Evolutionary conservation across 2,329 filamentous ascomycete species (phyloP).

Genomic region (Verticillium longisporum): DNA sequence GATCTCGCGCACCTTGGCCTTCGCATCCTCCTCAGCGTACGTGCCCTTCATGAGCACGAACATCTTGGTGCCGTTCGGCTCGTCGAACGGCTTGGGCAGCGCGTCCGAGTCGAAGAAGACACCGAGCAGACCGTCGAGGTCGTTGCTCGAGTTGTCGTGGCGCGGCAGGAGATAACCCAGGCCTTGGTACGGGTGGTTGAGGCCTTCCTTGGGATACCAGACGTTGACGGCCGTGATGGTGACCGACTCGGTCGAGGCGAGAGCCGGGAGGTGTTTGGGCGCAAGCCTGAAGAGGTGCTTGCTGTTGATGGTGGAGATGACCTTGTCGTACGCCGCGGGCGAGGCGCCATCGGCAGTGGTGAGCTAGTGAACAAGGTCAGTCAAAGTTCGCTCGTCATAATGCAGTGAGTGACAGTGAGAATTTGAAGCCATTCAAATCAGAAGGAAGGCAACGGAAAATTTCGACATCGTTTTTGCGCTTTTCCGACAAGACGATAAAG

Average conservation of each 20-base stretch:
- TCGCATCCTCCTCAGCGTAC: conserved; percentile 61
- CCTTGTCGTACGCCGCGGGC: conserved; percentile 40
- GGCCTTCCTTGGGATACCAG: conserved; percentile 61
- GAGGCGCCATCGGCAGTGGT: conserved; percentile 14
- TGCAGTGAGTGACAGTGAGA: not conserved
- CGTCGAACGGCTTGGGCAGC: conserved; percentile 24
- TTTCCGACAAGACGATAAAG: conserved; percentile 65
- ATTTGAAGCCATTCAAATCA: conserved; percentile 47
- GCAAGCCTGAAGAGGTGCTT: conserved; percentile 33
- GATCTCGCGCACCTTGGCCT: conserved; percentile 62
- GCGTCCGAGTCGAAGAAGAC: conserved; percentile 84
- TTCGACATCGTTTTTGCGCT: conserved; percentile 96
- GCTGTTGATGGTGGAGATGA: conserved; percentile 58
- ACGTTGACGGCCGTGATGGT: conserved; percentile 91
- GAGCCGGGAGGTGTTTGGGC: conserved; percentile 32
- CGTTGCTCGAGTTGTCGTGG: conserved; percentile 60
- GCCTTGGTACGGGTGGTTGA: conserved; percentile 57
- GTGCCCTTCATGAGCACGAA: conserved; percentile 95
- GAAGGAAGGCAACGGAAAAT: conserved; percentile 99
- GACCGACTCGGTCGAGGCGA: conserved; percentile 55
- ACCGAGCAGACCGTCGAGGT: conserved; percentile 78
- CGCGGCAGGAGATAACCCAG: conserved; percentile 91
- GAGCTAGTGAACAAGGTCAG: conserved; percentile 19
- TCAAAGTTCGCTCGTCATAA: not conserved
- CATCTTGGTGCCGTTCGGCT: conserved; percentile 33